Evolutionary conservation across 306 rosid species (phyloP), one percentile per base, ranked within the genome.

Genomic region (Prunus dulcis): DNA sequence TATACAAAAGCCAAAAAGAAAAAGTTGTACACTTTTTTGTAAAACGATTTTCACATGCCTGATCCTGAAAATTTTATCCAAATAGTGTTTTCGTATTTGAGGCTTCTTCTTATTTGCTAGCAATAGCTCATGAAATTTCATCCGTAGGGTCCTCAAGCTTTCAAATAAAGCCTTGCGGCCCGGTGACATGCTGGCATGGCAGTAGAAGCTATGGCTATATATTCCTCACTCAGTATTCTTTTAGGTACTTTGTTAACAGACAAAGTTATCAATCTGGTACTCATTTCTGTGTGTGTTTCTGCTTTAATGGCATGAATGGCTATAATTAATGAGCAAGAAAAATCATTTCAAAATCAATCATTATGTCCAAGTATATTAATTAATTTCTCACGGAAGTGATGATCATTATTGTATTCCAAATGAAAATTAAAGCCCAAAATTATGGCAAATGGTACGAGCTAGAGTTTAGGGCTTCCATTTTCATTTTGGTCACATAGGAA

Each of bases 291-390:
- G 27, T n/a, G 28, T 66, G 56, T 73, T 73, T 50, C 11, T 73
- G 58, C 69, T 73, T 73, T 73, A 45, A 60, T 45, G 27, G 34
- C 45, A 45, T 73, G 77, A 73, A 73, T 73, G 55, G 76, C 67
- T 57, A 73, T 73, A 23, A 73, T 23, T 73, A 17, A 6, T 18
- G 46, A 60, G 47, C 11, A 41, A 8, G 23, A 60, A 45, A 62
- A 60, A 73, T 73, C 47, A 73, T 73, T 73, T 73, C 69, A 12
- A 6, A 38, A 23, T 45, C 69, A 73, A 60, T 73, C 25, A 73
- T 73, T 60, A 9, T 73, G 69, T 61, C 77, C 69, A 10, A 5
- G 25, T 51, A 27, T 25, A 27, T 25, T 34, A 34, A 34, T 60
- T 17, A 20, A 9, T 22, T 60, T 73, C 64, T 60, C 27, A n/a